Base-by-base conservation (phyloP, 805 yeast species). In the Maudiozyma pseudohumilis region DNA sequence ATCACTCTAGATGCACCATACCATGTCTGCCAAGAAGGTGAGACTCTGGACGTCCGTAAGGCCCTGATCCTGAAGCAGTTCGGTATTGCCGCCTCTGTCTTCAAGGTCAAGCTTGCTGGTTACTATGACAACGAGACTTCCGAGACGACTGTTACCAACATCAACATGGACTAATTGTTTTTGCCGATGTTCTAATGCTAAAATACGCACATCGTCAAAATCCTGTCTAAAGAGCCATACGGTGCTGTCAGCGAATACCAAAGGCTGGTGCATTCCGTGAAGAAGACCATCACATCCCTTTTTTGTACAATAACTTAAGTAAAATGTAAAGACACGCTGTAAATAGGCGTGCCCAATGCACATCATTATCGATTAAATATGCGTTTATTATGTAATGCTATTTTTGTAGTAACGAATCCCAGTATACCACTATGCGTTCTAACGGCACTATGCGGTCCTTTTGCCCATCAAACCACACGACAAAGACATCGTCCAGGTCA, bases 11-110 rank as follows among this genome's bases (percentile, higher is more conserved):
- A 74, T 16, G 75, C 76, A 48, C 92, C 92, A 29, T 85, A 74
- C 63, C 70, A 70, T 33, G 96, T 94, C 27, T 85, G 95, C 63
- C 68, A 67, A 39, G 66, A 79, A 50, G 96, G 94, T 29, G 84
- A 87, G 41, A 68, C 70, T 20, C 70, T 94, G 44, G 94, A 86
- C 61, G 92, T 88, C 35, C 80, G 82, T 53, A 94, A 92, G 65
- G 94, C 96, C 18, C 72, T 92, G 48, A 76, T 92, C 39, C 70
- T 92, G 60, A 92, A 92, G 64, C 92, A 85, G 50, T 94, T 92
- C 61, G 99, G 99, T 54, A 75, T 94, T 40, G 96, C 96, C 10
- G 86, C 87, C 39, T 73, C 96, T 32, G 87, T 84, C 56, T 92
- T 89, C 65, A 85, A 78, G 61, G 94, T 92, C 36, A 72, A 75